Percentiles rank a stretch among this genome's conserved stretches.
phyloP scores from a whole-genome alignment of 192 early-diverging fungal genomes.

The Backusella circina region DNA sequence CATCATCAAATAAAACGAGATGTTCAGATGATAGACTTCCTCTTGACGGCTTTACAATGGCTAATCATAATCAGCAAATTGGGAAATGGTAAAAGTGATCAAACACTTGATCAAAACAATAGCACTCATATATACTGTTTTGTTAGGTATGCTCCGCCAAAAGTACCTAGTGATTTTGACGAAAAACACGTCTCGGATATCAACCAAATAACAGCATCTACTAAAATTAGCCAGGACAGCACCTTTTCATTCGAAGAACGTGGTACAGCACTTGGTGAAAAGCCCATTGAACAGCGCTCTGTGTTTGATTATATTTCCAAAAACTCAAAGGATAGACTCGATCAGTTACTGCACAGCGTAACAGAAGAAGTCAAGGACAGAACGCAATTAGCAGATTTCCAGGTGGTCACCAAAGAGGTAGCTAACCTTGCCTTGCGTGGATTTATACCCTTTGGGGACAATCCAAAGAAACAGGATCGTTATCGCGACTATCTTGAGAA shows the following conservation, averaged over 20 bases:
- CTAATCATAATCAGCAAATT: conserved; percentile 5
- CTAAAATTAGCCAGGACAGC: conserved; percentile 2
- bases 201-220: not conserved
- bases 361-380: conserved; percentile 24
- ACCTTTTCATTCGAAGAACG: conserved; percentile 45
- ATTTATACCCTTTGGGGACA: conserved; percentile 76
- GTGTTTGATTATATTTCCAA: conserved; percentile 70
- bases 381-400: conserved; percentile 33
- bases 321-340: conserved; percentile 62
- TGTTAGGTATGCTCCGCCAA: conserved; percentile 27
- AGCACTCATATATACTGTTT: not conserved
- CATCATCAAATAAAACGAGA: conserved; percentile 1
- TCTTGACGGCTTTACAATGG: conserved; percentile 18
- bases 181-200: not conserved
- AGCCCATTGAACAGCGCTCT: conserved; percentile 58
- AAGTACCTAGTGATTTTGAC: conserved; percentile 23
- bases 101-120: not conserved
- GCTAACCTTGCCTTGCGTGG: conserved; percentile 70
- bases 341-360: conserved; percentile 45
- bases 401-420: conserved; percentile 56
- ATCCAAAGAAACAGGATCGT: conserved; percentile 65
- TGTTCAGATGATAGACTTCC: conserved; percentile 22
- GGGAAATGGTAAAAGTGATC: conserved; percentile 25
- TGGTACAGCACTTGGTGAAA: conserved; percentile 68
- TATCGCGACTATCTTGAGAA: conserved; percentile 69